Base-by-base conservation (phyloP, 495 filamentous ascomycete species). In the Acidiella bohemica region DNA sequence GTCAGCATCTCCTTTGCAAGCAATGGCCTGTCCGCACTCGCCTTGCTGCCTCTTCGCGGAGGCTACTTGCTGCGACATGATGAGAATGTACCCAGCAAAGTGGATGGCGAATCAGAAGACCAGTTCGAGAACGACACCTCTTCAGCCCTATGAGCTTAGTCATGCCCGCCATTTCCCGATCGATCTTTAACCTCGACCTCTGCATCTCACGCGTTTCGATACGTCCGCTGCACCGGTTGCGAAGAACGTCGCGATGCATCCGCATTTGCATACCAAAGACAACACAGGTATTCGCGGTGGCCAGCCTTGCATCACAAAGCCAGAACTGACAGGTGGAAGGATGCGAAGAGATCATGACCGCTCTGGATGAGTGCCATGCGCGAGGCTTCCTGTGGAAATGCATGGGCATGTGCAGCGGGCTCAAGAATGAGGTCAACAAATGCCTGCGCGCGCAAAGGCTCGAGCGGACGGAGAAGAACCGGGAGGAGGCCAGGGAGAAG, bases 201-300 rank as follows among this genome's bases (percentile, higher is more conserved):
- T n/a, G n/a, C n/a, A n/a, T n/a, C n/a, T n/a, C n/a, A n/a, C n/a
- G n/a, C n/a, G n/a, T n/a, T n/a, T n/a, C n/a, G n/a, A n/a, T n/a
- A n/a, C n/a, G n/a, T n/a, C n/a, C n/a, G n/a, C n/a, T n/a, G n/a
- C n/a, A n/a, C n/a, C n/a, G n/a, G n/a, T n/a, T n/a, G n/a, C n/a
- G n/a, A n/a, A n/a, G n/a, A n/a, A n/a, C n/a, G n/a, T n/a, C n/a
- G 25, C 5, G 33, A 97, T 97, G 90, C 90, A 97, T 82, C 90
- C 90, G 18, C 87, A 93, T 62, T 64, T 97, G 3, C 86, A 96
- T 53, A 94, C 84, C 18, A 81, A 85, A 47, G 74, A 93, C 53
- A 94, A 93, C 49, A 64, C 63, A 58, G 85, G 90, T 94, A 71
- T 20, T 26, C 11, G 36, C 32, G 9, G 25, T 26, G 14, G 32